phyloP scores from a whole-genome alignment of 2,329 filamentous ascomycete species.

The Xylaria sp. region DNA sequence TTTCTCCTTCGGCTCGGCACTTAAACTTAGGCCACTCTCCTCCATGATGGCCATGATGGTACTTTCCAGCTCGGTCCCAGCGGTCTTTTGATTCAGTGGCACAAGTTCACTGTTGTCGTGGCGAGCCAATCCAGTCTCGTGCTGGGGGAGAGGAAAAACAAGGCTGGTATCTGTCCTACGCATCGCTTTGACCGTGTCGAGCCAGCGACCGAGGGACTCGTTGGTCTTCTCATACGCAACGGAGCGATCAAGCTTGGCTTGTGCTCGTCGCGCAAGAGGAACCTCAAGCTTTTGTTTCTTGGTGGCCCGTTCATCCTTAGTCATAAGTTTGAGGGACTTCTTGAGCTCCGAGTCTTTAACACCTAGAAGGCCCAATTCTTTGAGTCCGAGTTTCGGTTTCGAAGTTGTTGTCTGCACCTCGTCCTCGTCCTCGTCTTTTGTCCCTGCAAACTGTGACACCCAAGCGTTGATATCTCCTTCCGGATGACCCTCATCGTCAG shows the following conservation, averaged over 20 bases:
- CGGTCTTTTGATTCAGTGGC: slow-evolving; percentile 66
- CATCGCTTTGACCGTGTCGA: slow-evolving; percentile 93
- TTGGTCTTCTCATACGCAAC: slow-evolving; percentile 91
- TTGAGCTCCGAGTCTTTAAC: slow-evolving; percentile 77
- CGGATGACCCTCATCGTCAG: slow-evolving; percentile 53
- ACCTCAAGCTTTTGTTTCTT: slow-evolving; percentile 76
- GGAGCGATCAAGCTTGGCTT: slow-evolving; percentile 80
- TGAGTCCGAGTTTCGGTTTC: slow-evolving; percentile 72
- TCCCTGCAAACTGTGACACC: slow-evolving; percentile 70
- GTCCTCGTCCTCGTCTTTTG: slow-evolving; percentile 62
- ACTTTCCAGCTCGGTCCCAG: slow-evolving; percentile 81
- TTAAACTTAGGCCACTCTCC: slow-evolving; percentile 76
- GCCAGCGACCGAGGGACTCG: slow-evolving; percentile 88
- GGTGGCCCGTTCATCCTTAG: slow-evolving; percentile 62
- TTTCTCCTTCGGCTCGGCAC: slow-evolving; percentile 59
- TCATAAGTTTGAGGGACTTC: slow-evolving; percentile 77
- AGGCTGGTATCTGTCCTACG: slow-evolving; percentile 83
- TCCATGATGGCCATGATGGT: slow-evolving; percentile 88
- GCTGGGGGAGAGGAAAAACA: slow-evolving; percentile 81
- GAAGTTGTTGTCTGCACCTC: slow-evolving; percentile 56
- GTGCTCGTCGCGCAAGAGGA: slow-evolving; percentile 82
- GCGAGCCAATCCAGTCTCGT: slow-evolving; percentile 63
- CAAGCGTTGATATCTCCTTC: slow-evolving; percentile 54
- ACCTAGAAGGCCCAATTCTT: slow-evolving; percentile 73
- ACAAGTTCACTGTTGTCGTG: slow-evolving; percentile 67